Percentiles rank a stretch among this genome's conserved stretches.
Conservation (phyloP, 768 basidiomycete genomes). For the Cystobasidium tubakii region DNA sequence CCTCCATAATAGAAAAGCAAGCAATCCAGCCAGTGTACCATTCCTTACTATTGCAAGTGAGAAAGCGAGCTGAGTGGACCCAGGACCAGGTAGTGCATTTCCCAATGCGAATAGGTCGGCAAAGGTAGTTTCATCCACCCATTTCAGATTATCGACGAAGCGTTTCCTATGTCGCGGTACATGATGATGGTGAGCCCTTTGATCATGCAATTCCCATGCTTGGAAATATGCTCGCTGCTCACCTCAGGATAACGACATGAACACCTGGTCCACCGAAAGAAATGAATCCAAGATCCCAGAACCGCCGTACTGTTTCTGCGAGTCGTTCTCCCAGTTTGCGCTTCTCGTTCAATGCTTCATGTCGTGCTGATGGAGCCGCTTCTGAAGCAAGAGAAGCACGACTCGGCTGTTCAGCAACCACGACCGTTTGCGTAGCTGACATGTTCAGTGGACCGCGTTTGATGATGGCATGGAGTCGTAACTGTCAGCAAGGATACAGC, state of each 20-base stretch:
- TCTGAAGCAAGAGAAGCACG: not conserved
- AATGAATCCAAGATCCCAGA: constrained; percentile 33
- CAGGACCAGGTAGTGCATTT: constrained; percentile 56
- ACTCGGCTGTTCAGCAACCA: not conserved
- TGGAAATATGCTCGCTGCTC: too few species aligned
- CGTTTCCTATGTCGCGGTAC: not conserved
- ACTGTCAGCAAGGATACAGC: too few species aligned
- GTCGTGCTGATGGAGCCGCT: not conserved
- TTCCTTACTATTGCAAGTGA: constrained; percentile 4
- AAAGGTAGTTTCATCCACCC: constrained; percentile 32
- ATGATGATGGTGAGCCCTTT: not conserved
- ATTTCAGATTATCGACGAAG: constrained; percentile 36
- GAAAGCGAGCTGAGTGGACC: constrained; percentile 38
- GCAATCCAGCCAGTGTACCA: constrained; percentile 8
- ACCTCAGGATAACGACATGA: constrained; percentile 23
- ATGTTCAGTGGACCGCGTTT: not conserved
- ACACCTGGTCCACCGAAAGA: constrained; percentile 36
- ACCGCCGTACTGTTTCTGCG: not conserved
- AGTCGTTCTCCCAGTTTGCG: constrained; percentile 2
- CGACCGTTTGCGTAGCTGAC: not conserved
- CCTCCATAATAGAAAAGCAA: constrained; percentile 32
- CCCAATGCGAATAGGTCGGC: constrained; percentile 55
- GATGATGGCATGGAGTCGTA: too few species aligned
- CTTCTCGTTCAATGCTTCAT: not conserved
- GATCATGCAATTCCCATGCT: too few species aligned